Evolutionary conservation across 139 green algal species (phyloP).

Genomic region (Chlorella sp.): DNA sequence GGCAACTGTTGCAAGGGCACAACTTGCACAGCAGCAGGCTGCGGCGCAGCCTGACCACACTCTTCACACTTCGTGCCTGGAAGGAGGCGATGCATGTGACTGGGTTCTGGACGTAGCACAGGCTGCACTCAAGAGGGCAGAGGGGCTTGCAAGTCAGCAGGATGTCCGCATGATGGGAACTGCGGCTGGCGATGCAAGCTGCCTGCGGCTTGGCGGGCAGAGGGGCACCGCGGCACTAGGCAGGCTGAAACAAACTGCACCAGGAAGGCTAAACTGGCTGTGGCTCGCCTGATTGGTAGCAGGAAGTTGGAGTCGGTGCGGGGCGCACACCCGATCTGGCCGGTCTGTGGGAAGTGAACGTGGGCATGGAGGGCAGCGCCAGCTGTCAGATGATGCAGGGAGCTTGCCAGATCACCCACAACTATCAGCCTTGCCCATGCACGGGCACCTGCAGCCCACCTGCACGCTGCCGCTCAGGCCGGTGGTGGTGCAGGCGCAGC

Average conservation of each 20-base stretch:
- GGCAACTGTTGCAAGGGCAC: background rate
- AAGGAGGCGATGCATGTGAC: constrained; percentile 1
- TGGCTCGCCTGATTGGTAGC: constrained; percentile 1
- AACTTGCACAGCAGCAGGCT: background rate
- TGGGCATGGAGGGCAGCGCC: too few relatives aligned
- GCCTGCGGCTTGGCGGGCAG: too few relatives aligned
- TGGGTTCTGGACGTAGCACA: constrained; percentile 28
- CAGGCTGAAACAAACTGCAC: background rate
- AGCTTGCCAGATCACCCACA: too few relatives aligned
- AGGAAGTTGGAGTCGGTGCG: constrained; percentile 15
- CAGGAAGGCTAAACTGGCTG: background rate
- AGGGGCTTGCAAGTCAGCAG: background rate
- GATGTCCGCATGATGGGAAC: background rate
- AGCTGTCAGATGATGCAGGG: too few relatives aligned
- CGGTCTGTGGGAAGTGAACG: background rate
- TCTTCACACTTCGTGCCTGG: too few relatives aligned
- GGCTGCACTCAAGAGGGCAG: constrained; percentile 16
- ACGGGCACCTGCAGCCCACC: too few relatives aligned
- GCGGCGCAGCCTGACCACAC: too few relatives aligned
- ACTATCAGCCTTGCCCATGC: too few relatives aligned
- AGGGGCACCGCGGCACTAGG: too few relatives aligned
- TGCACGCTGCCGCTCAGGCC: constrained; percentile 20
- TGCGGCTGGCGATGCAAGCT: too few relatives aligned
- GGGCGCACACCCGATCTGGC: constrained; percentile 9
- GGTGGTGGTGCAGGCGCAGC: constrained; percentile 23